phyloP scores from a whole-genome alignment of 2,329 filamentous ascomycete genomes.

The Decorospora gaudefroyi region DNA sequence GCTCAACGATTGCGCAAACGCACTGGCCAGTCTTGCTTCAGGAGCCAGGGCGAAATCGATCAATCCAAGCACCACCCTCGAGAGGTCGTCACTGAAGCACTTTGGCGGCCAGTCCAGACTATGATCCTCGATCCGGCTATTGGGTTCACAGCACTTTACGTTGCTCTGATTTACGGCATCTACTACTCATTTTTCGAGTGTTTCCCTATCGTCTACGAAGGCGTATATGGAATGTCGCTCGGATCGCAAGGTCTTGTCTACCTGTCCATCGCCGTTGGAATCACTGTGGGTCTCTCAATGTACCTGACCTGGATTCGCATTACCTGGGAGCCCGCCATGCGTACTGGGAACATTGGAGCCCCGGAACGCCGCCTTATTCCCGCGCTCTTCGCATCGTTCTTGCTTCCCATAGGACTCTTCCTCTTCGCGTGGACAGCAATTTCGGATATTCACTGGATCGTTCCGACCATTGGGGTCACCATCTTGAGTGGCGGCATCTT shows the following conservation, averaged over 20 bases:
- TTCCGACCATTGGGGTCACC: constrained; percentile 58
- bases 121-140: constrained; percentile 83
- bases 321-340: constrained; percentile 64
- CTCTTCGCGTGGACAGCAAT: constrained; percentile 72
- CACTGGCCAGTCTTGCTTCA: constrained; percentile 66
- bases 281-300: constrained; percentile 65
- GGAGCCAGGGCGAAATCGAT: constrained; percentile 82
- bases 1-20: constrained; percentile 72
- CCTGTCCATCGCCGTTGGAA: constrained; percentile 78
- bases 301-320: constrained; percentile 77
- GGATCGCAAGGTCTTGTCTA: constrained; percentile 81
- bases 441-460: constrained; percentile 61
- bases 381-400: constrained; percentile 59
- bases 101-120: constrained; percentile 79
- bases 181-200: constrained; percentile 77
- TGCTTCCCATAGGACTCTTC: constrained; percentile 67
- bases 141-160: constrained; percentile 79
- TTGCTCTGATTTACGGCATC: constrained; percentile 76
- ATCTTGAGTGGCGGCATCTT: constrained; percentile 55
- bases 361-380: constrained; percentile 76
- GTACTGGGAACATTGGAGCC: constrained; percentile 68
- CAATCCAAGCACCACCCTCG: no score
- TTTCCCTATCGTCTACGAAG: constrained; percentile 67
- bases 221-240: constrained; percentile 75
- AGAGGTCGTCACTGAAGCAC: no score